phyloP scores from a whole-genome alignment of 768 basidiomycete genomes.

The Leucocoprinus leucothites region DNA sequence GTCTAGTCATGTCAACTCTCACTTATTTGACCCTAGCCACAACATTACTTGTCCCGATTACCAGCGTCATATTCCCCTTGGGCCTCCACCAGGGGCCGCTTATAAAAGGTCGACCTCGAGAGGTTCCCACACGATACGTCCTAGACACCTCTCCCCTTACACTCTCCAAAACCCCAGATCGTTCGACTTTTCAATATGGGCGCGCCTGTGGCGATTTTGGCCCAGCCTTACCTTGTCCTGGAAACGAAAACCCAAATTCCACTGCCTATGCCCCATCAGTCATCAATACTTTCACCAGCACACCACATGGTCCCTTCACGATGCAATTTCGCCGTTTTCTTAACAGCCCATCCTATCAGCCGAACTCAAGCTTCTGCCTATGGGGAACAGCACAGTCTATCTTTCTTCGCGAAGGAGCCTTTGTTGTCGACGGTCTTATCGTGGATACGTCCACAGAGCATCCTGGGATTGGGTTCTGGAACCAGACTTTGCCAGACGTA shows the following conservation, averaged over 20 bases:
- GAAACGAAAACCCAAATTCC: constrained; percentile 15
- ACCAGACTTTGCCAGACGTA: neutral
- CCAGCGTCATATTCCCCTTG: constrained; percentile 19
- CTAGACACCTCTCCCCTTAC: constrained; percentile 18
- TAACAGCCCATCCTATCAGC: constrained; percentile 6
- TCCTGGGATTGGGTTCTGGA: constrained; percentile 14
- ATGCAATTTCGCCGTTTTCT: constrained; percentile 21
- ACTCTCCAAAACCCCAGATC: constrained; percentile 17
- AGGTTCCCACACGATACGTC: constrained; percentile 12
- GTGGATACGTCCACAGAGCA: constrained; percentile 17
- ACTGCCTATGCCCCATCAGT: constrained; percentile 15
- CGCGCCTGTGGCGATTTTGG: constrained; percentile 18
- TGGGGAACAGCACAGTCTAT: constrained; percentile 14
- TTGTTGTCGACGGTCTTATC: constrained; percentile 17
- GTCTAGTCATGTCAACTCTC: neutral
- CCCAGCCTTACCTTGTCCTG: constrained; percentile 15
- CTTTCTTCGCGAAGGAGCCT: constrained; percentile 18
- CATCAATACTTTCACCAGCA: constrained; percentile 17
- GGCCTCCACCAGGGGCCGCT: constrained; percentile 18
- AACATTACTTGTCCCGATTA: constrained; percentile 15
- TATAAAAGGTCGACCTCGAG: neutral
- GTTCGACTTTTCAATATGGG: constrained; percentile 11
- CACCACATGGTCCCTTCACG: constrained; percentile 17
- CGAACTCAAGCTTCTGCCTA: constrained; percentile 9
- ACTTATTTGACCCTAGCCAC: no score